phyloP scores from a whole-genome alignment of 2,329 filamentous ascomycete species.

The Aphanoascus verrucosus region DNA sequence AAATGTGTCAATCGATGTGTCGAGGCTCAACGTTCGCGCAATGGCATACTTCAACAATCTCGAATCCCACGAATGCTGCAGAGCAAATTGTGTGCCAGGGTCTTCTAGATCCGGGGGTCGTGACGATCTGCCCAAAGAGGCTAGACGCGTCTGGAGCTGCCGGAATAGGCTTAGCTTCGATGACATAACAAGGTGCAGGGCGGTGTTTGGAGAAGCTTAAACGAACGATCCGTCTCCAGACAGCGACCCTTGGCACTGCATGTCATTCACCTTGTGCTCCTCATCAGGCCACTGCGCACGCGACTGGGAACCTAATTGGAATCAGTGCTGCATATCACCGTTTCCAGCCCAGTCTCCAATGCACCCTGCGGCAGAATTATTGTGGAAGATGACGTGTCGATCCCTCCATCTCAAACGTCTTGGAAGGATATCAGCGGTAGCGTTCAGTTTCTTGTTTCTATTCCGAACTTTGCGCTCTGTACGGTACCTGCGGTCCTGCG shows the following conservation, averaged over 20 bases:
- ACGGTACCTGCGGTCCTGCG: no score
- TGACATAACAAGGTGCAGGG: neutral
- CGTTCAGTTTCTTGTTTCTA: neutral
- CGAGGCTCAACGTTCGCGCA: neutral
- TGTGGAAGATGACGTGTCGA: neutral
- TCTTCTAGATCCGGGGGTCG: neutral
- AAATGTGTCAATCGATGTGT: neutral
- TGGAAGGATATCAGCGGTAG: neutral
- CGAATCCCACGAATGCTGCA: neutral
- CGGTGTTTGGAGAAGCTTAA: neutral
- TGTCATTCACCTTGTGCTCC: neutral
- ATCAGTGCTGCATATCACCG: neutral
- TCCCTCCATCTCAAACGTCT: neutral
- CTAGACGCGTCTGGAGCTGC: constrained; percentile 7
- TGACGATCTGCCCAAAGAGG: neutral
- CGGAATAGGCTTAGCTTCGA: constrained; percentile 1
- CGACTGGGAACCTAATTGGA: neutral
- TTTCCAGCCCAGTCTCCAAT: neutral
- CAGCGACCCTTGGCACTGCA: neutral
- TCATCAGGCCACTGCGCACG: no score
- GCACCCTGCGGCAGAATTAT: neutral
- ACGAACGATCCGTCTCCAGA: neutral
- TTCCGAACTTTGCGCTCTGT: neutral
- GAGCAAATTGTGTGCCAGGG: neutral
- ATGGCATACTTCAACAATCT: neutral